Conservation (phyloP, 1,284 basidiomycete genomes). For the Leccinum pseudoinsigne region DNA sequence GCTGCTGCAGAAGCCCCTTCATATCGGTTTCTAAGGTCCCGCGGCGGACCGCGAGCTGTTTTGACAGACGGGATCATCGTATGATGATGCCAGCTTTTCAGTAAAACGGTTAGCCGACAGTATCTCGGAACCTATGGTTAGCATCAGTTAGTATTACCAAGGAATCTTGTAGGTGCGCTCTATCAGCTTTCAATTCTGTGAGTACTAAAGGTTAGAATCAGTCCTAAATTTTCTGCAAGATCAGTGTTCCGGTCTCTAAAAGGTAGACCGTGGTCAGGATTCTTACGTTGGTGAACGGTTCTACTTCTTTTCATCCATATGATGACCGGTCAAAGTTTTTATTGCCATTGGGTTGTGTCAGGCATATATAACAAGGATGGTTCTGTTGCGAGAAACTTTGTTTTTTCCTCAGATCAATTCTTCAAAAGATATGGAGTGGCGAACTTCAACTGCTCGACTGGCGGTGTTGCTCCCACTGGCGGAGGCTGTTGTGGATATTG, state of each 20-base stretch:
- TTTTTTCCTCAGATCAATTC: background rate
- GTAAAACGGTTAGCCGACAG: background rate
- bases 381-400: background rate
- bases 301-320: background rate
- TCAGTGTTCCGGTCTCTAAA: background rate
- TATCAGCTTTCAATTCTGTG: too few species aligned
- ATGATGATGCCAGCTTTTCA: background rate
- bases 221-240: background rate
- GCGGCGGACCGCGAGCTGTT: background rate
- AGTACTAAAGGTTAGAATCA: background rate
- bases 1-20: background rate
- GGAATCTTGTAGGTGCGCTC: too few species aligned
- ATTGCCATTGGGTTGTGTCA: background rate
- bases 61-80: background rate
- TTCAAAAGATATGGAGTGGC: background rate
- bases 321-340: background rate
- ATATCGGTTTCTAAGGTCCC: background rate
- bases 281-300: background rate
- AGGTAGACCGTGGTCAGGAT: background rate
- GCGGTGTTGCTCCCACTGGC: background rate
- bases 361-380: background rate
- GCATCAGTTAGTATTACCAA: too few species aligned
- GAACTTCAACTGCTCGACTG: background rate
- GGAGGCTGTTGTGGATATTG: background rate
- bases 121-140: background rate